Evolutionary conservation across 2,329 filamentous ascomycete species (phyloP).

Genomic region (Spiromastix sp.): DNA sequence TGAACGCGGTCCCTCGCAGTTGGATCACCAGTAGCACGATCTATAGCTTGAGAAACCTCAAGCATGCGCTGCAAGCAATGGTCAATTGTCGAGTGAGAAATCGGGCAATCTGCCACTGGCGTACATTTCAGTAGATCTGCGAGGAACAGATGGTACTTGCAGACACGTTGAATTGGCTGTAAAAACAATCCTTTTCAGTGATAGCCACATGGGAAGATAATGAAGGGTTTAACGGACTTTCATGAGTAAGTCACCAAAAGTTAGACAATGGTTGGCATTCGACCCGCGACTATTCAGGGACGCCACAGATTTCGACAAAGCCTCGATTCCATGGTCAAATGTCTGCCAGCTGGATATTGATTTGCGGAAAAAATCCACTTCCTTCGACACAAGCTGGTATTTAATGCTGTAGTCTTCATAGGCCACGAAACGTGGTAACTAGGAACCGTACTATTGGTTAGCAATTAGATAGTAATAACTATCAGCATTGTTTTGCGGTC

Average conservation of each 20-base stretch:
- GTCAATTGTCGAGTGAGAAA: conserved; percentile 69
- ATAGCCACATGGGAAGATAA: conserved; percentile 6
- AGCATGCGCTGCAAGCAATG: conserved; percentile 61
- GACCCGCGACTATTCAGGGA: conserved; percentile 56
- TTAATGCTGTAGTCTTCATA: conserved; percentile 91
- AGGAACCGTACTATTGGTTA: conserved; percentile 37
- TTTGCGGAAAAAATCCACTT: conserved; percentile 59
- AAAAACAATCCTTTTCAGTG: conserved; percentile 1
- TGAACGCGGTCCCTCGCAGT: conserved; percentile 60
- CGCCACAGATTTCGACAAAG: conserved; percentile 63
- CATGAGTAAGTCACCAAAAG: conserved; percentile 76
- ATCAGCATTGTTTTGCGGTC: conserved; percentile 5
- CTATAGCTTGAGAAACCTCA: conserved; percentile 68
- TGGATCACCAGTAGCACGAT: conserved; percentile 70
- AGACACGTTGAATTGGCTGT: conserved; percentile 83
- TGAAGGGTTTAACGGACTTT: conserved; percentile 49
- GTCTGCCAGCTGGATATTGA: conserved; percentile 63
- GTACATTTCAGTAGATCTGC: conserved; percentile 73
- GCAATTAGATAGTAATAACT: conserved; percentile 12
- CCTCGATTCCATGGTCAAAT: conserved; percentile 78
- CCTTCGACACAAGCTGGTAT: conserved; percentile 74
- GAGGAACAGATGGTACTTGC: conserved; percentile 82
- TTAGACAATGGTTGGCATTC: conserved; percentile 63
- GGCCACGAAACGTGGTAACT: conserved; percentile 73
- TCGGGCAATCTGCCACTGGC: conserved; percentile 73